Percentiles rank a stretch among this genome's conserved stretches.
Evolutionary conservation across 2,329 filamentous ascomycete genomes (phyloP).

Genomic region (Seiridium cupressi): DNA sequence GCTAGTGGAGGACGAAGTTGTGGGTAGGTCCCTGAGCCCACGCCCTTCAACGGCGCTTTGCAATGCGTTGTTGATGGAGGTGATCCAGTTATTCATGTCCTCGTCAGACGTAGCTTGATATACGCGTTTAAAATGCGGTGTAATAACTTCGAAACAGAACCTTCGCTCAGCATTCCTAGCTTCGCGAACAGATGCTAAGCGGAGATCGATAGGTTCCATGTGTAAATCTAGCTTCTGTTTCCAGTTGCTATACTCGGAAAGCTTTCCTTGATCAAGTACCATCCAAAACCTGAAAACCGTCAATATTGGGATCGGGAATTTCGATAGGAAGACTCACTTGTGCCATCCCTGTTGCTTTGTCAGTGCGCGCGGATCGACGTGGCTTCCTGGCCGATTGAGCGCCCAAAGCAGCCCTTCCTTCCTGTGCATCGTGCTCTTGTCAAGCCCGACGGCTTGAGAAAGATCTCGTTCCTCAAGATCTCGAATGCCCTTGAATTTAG

Average conservation of each 20-base stretch:
- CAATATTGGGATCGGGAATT: neutral
- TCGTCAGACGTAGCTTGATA: constrained; percentile 98
- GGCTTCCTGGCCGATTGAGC: constrained; percentile 85
- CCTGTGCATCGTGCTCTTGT: constrained; percentile 65
- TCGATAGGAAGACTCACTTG: constrained; percentile 64
- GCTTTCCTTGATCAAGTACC: constrained; percentile 90
- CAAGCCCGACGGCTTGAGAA: constrained; percentile 47
- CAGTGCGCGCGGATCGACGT: constrained; percentile 90
- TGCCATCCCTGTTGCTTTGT: constrained; percentile 99
- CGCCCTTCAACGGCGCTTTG: constrained; percentile 92
- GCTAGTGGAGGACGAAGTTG: constrained; percentile 32
- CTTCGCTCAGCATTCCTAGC: constrained; percentile 90
- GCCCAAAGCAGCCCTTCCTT: constrained; percentile 97
- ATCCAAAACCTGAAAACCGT: constrained; percentile 80
- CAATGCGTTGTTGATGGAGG: constrained; percentile 92
- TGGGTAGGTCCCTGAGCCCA: constrained; percentile 54
- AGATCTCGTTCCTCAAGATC: constrained; percentile 84
- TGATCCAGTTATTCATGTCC: constrained; percentile 96
- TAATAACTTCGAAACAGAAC: constrained; percentile 98
- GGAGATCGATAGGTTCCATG: constrained; percentile 95
- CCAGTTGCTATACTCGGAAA: constrained; percentile 99
- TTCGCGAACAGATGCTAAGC: constrained; percentile 95
- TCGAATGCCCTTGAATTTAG: constrained; percentile 85
- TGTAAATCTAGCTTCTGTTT: constrained; percentile 95
- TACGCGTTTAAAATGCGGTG: constrained; percentile 90